Base-by-base conservation (phyloP, 176 grass and related monocot species). In the Oropetium thomaeum region DNA sequence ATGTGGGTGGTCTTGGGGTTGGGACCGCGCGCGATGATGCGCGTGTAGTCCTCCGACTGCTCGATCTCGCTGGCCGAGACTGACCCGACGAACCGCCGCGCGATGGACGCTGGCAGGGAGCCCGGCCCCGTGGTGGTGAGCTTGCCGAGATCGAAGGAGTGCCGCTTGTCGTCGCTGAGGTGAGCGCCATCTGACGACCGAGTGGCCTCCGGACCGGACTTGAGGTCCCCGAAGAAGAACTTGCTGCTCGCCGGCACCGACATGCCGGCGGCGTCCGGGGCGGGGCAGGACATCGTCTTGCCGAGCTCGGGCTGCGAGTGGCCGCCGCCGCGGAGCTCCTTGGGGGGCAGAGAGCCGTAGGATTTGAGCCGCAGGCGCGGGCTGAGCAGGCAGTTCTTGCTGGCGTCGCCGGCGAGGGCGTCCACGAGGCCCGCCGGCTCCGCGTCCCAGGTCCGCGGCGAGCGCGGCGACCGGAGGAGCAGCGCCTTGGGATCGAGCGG, bases 1-100 rank as follows among this genome's bases (percentile, higher is more conserved):
- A 99, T 90, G 80, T 96, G 96, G 8, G 89, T 99, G 0, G 87
- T 99, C 82, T 90, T 96, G 19, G 96, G 89, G 70, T 99, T 99
- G 7, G 92, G 85, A 20, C 96, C 92, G 9, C 93, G 90, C 16
- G 96, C 87, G 30, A 88, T 99, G 67, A 99, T 90, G 88, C 96
- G 80, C 5, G 96, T 99, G 70, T 99, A 99, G 74, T 99, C 96
- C 82, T 99, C 96, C 75, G 96, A 99, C 72, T 92, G 92, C 80
- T 96, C 96, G 20, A 99, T 95, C 77, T 90, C 96, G 43, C 83
- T 97, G 14, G 88, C 90, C 2, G 94, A 93, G 16, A 97, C 80
- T 12, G 88, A 89, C 40, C 81, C 84, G 45, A 90, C 15, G 62
- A 72, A 82, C 31, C 73, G 39, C 25, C 73, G 40, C 13, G 65